phyloP scores from a whole-genome alignment of 441 rosid species.

The Rhodomyrtus psidioides region DNA sequence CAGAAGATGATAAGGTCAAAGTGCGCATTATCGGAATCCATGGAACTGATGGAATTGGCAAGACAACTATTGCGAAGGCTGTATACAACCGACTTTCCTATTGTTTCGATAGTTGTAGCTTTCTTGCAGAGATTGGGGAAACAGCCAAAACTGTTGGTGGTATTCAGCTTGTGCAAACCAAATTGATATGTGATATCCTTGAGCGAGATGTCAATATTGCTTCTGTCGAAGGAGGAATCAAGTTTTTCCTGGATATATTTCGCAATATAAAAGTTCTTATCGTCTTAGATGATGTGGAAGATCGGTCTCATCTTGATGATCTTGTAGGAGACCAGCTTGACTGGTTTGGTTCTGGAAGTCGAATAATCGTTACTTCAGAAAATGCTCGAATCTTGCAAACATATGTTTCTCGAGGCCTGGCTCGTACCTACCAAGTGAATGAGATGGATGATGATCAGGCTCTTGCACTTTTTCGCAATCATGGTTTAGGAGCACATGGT shows the following conservation, averaged over 20 bases:
- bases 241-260: background rate
- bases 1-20: rapidly evolving
- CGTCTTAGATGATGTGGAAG: background rate
- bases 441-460: background rate
- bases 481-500: background rate
- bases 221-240: background rate
- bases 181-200: background rate
- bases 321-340: background rate
- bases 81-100: background rate
- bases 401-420: background rate
- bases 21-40: background rate
- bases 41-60: background rate
- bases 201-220: background rate
- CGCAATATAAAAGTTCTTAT: background rate
- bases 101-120: background rate
- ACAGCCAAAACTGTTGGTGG: background rate
- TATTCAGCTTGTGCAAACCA: background rate
- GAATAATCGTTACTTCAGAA: background rate
- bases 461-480: background rate
- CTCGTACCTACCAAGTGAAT: background rate
- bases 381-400: background rate
- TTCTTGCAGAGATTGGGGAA: background rate
- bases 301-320: background rate
- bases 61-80: background rate
- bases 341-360: background rate